phyloP scores from a whole-genome alignment of 2,329 filamentous ascomycete genomes.

The Penicillium sp. region DNA sequence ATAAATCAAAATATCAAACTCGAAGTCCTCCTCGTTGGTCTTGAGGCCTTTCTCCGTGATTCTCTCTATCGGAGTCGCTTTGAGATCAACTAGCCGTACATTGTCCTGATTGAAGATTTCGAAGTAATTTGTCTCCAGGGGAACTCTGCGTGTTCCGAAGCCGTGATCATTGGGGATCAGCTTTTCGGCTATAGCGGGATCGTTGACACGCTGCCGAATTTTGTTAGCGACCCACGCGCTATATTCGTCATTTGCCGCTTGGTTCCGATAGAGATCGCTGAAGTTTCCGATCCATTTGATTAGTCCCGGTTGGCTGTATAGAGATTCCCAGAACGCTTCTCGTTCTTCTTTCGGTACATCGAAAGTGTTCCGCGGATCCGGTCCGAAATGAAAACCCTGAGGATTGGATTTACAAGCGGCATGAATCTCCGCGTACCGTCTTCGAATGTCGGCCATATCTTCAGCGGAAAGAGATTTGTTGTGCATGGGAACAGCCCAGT shows the following conservation, averaged over 20 bases:
- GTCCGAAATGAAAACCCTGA: too few relatives aligned
- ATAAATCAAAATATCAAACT: constrained; percentile 15
- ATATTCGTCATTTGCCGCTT: constrained; percentile 12
- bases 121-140: constrained; percentile 14
- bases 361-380: constrained; percentile 4
- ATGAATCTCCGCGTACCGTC: neutral
- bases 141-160: constrained; percentile 14
- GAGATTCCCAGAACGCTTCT: constrained; percentile 18
- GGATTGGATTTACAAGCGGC: neutral
- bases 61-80: constrained; percentile 10
- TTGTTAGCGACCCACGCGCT: constrained; percentile 18
- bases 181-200: constrained; percentile 10
- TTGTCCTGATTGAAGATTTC: constrained; percentile 14
- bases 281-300: constrained; percentile 30
- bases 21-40: constrained; percentile 7
- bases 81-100: constrained; percentile 13
- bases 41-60: constrained; percentile 13
- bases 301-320: constrained; percentile 23
- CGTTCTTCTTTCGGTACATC: constrained; percentile 7
- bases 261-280: constrained; percentile 13
- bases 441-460: constrained; percentile 11
- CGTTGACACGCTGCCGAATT: constrained; percentile 12
- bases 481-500: constrained; percentile 18
- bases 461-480: too few relatives aligned
- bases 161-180: constrained; percentile 18